Base-by-base conservation (phyloP, 176 grass and related monocot species). In the Phragmites australis region DNA sequence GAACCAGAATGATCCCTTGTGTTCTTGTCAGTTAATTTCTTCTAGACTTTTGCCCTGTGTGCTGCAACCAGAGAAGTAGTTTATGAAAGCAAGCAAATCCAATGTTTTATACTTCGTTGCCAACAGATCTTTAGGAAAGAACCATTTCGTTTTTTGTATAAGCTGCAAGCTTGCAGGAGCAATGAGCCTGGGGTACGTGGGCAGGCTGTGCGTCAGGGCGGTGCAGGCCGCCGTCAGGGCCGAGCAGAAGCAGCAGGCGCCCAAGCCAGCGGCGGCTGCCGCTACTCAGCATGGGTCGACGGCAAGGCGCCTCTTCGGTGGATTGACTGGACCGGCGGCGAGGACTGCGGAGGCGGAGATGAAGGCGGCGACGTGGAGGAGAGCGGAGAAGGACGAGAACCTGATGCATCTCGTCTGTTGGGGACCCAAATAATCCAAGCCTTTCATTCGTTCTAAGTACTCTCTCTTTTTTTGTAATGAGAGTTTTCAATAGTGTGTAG, bases 331-430 rank as follows among this genome's bases (percentile, higher is more conserved):
- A 4, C 0, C 59, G 14, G 45, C 37, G 59, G 59, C 43, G 19
- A 59, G 6, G 70, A 4, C 59, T 0, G 34, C 23, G 5, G 41
- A 21, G 34, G 51, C 14, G 70, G 25, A 53, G 17, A 16, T 1
- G 11, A n/a, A 21, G 62, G 23, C 6, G 69, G 39, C 6, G 51
- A 1, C 6, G 49, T 15, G 3, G 70, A 65, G 62, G 51, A 26
- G 15, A 3, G 63, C 63, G 6, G 73, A 69, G 40, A 77, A 69
- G 82, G 82, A 68, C 29, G 63, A 69, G 21, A 49, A 6, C 2
- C 51, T 77, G 41, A 49, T 69, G 82, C 55, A 84, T 16, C 82
- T 84, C 29, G 63, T 77, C 13, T 83, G 75, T 60, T 94, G 86
- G 88, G 92, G 82, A 34, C 85, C 86, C 22, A 88, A 77, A 14